phyloP scores from a whole-genome alignment of 1,284 basidiomycete species.

The Ceratorhiza oryzae-sativae region DNA sequence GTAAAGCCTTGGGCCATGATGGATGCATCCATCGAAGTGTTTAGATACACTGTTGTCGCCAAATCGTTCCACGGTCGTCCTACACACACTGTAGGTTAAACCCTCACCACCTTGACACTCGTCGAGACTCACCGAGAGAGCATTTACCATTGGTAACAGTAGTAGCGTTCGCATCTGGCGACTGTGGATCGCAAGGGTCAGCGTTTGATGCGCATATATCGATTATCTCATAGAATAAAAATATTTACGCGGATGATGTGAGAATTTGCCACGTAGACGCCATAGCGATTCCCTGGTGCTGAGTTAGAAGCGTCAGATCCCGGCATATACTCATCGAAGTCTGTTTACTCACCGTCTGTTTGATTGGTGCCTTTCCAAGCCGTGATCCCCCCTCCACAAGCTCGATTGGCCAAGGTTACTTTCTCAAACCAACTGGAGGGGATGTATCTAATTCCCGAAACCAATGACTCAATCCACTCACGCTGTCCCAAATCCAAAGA shows the following conservation, averaged over 20 bases:
- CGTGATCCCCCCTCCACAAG: slow-evolving; percentile 67
- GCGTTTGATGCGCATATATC: slow-evolving; percentile 5
- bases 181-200: slow-evolving; percentile 51
- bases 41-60: slow-evolving; percentile 62
- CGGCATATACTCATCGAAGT: background rate
- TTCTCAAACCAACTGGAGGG: slow-evolving; percentile 45
- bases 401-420: slow-evolving; percentile 65
- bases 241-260: slow-evolving; percentile 55
- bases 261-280: slow-evolving; percentile 66
- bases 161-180: slow-evolving; percentile 64
- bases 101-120: background rate
- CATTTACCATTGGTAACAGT: slow-evolving; percentile 58
- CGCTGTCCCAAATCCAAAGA: slow-evolving; percentile 65
- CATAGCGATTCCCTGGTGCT: slow-evolving; percentile 63
- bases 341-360: slow-evolving; percentile 50
- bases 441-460: too few relatives aligned
- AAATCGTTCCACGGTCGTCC: slow-evolving; percentile 71
- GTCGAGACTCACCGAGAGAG: slow-evolving; percentile 52
- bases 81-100: background rate
- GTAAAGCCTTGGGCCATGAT: slow-evolving; percentile 61
- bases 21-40: slow-evolving; percentile 66
- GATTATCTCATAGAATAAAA: background rate
- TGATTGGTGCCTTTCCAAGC: slow-evolving; percentile 69
- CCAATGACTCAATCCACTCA: too few relatives aligned
- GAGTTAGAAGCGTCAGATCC: background rate